phyloP scores from a whole-genome alignment of 345 rosid genomes.

The Moricandia moricandioides region DNA sequence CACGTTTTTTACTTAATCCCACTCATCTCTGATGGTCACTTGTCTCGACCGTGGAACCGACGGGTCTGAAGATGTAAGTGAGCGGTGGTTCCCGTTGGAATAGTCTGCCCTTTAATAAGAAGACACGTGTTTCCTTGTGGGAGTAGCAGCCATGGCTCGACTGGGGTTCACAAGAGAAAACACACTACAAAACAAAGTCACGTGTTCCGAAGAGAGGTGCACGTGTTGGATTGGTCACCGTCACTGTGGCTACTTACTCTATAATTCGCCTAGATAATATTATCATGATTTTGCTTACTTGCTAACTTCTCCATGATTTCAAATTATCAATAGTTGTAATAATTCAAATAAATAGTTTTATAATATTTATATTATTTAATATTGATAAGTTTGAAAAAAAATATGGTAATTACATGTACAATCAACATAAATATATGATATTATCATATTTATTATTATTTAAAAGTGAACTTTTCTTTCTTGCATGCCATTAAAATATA shows the following conservation, averaged over 20 bases:
- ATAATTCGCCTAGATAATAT: too few relatives aligned
- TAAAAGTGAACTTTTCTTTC: too few relatives aligned
- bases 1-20: neutral
- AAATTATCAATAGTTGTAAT: too few relatives aligned
- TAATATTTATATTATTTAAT: too few relatives aligned
- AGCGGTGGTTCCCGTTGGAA: constrained; percentile 23
- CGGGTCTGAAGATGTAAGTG: constrained; percentile 17
- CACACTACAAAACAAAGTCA: constrained; percentile 19
- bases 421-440: too few relatives aligned
- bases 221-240: constrained; percentile 26
- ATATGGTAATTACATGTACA: too few relatives aligned
- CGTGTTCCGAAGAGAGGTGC: constrained; percentile 21
- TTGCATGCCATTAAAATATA: too few relatives aligned
- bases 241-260: neutral
- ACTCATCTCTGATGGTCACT: neutral
- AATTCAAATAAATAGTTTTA: too few relatives aligned
- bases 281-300: too few relatives aligned
- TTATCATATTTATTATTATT: too few relatives aligned
- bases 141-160: constrained; percentile 24
- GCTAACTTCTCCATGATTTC: too few relatives aligned
- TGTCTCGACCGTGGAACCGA: constrained; percentile 20
- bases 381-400: too few relatives aligned
- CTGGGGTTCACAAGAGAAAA: constrained; percentile 25
- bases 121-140: constrained; percentile 18
- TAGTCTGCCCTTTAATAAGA: constrained; percentile 5